Evolutionary conservation across 257 asterid genomes (phyloP), one percentile per base, ranked within the genome.

Genomic region (Lycium ferocissimum): DNA sequence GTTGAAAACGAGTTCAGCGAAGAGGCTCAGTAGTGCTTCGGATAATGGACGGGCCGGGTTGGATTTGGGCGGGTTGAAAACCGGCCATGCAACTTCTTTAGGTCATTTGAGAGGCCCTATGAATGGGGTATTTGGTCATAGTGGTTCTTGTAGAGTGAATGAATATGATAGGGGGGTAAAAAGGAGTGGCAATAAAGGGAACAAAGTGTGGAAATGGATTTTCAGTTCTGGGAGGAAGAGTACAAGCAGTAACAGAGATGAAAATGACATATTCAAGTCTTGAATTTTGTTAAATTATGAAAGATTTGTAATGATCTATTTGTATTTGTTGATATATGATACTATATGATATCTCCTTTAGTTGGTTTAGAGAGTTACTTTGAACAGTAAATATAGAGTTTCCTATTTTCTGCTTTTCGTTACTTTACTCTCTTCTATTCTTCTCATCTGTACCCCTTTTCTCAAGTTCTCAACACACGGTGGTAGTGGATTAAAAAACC

Each of bases 151-250:
- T 80, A 87, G 94, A 14, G 84, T 80, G 82, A 90, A 89, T 89
- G 92, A 90, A 56, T 56, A 5, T 17, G 54, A 57, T 1, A 88
- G 90, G 22, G 92, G 88, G 14, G 47, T 85, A 85, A 92, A 90
- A 75, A 86, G 89, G 84, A 93, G 93, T 38, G 90, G 78, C 15
- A 49, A 88, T 13, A 90, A 85, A 83, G 88, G 92, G 47, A 91
- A 87, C 78, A 93, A 91, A 85, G 92, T 93, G 51, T 96, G 98
- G 99, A 93, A 93, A 82, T 96, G 99, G 99, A 91, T 93, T 71
- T 92, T 93, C 80, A 92, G 87, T 87, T 81, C 90, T 85, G 92
- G 90, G 4, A 82, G 88, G 84, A 90, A 79, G 80, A 86, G 82
- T 59, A 13, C 89, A 43, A 86, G 90, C 26, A 59, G 7, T 80